Evolutionary conservation across 305 asterid species (phyloP).

Genomic region (Rubia peregrina): DNA sequence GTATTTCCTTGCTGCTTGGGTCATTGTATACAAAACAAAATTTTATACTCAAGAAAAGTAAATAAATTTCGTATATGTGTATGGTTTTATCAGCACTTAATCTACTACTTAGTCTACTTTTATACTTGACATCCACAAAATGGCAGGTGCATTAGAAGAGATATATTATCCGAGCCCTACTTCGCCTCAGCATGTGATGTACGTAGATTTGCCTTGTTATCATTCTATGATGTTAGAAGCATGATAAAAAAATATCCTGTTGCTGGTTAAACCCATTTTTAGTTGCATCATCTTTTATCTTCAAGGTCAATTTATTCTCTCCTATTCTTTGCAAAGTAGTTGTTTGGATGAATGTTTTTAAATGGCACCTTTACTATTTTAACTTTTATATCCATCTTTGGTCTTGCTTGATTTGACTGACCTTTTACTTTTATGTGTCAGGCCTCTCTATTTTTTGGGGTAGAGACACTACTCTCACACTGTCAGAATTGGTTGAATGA

Average conservation of each 20-base stretch:
- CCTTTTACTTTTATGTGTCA: constrained; percentile 25
- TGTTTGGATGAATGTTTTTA: not conserved
- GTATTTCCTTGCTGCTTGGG: too few species aligned
- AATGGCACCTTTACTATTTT: not conserved
- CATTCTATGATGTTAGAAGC: not conserved
- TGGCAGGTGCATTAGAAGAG: too few species aligned
- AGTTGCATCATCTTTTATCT: not conserved
- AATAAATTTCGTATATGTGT: too few species aligned
- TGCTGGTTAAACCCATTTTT: not conserved
- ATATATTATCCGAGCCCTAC: too few species aligned
- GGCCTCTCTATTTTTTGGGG: constrained; percentile 89
- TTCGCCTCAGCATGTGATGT: not conserved
- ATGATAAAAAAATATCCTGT: not conserved
- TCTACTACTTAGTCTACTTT: too few species aligned
- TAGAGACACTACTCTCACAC: constrained; percentile 54
- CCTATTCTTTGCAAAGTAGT: not conserved
- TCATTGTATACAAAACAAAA: too few species aligned
- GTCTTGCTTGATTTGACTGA: not conserved
- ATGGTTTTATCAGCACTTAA: too few species aligned
- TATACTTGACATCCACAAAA: too few species aligned
- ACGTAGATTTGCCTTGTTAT: not conserved
- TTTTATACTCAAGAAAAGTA: too few species aligned
- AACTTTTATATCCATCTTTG: not conserved
- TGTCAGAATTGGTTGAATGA: constrained; percentile 64
- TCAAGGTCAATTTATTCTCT: not conserved